phyloP scores from a whole-genome alignment of 2,329 filamentous ascomycete species.

The Metarhizium robertsii region DNA sequence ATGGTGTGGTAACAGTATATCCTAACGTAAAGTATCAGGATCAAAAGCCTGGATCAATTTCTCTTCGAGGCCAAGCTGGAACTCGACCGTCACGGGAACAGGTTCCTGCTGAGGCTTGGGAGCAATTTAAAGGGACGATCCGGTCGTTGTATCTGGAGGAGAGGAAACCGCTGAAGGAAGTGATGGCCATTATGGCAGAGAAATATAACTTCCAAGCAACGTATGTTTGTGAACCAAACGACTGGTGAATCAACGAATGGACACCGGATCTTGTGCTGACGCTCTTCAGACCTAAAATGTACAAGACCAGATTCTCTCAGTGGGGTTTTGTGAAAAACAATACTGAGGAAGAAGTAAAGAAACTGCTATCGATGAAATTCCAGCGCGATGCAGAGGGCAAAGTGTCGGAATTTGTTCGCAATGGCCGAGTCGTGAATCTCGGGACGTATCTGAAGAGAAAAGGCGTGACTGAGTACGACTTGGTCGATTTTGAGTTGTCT shows the following conservation, averaged over 20 bases:
- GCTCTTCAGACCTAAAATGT: constrained; percentile 38
- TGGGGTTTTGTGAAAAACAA: constrained; percentile 48
- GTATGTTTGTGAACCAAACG: constrained; percentile 22
- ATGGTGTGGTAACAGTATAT: neutral
- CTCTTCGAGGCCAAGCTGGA: constrained; percentile 20
- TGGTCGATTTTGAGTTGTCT: constrained; percentile 35
- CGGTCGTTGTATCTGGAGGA: constrained; percentile 38
- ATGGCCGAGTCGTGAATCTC: constrained; percentile 41
- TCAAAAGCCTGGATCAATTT: constrained; percentile 19
- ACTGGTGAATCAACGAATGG: neutral
- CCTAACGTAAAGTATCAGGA: constrained; percentile 11
- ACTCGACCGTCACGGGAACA: constrained; percentile 31
- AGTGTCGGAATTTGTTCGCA: constrained; percentile 42
- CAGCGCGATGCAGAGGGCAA: constrained; percentile 44
- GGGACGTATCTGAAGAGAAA: constrained; percentile 44
- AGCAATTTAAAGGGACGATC: constrained; percentile 36
- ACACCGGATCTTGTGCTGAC: constrained; percentile 9
- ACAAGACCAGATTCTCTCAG: constrained; percentile 45
- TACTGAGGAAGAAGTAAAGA: constrained; percentile 42
- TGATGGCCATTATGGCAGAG: constrained; percentile 40
- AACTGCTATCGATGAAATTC: constrained; percentile 40
- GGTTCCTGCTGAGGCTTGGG: constrained; percentile 37
- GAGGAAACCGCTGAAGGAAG: constrained; percentile 40
- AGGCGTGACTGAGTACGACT: constrained; percentile 42
- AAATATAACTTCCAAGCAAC: constrained; percentile 39